Percentiles rank a stretch among this genome's conserved stretches.
Evolutionary conservation across 192 early-diverging fungal species (phyloP).

Genomic region (Coemansia sp.): DNA sequence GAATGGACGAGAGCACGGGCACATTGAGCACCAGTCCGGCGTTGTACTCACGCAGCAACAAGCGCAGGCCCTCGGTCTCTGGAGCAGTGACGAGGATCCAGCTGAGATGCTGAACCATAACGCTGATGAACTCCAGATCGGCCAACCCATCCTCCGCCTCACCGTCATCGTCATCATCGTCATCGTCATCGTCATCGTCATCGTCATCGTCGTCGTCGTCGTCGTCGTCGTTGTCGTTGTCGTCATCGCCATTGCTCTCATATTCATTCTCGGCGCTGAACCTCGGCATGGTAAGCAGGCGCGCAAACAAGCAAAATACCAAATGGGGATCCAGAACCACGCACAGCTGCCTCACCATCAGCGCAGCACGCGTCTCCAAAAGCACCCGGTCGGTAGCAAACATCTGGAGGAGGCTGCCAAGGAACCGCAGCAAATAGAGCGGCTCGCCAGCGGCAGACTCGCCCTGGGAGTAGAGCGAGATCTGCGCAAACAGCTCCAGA

Average conservation of each 20-base stretch:
- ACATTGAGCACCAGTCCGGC: slow-evolving; percentile 39
- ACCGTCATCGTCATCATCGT: not conserved
- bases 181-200: too few species aligned
- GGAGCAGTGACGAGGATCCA: slow-evolving; percentile 94
- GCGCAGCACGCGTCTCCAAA: slow-evolving; percentile 82
- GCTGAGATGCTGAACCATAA: slow-evolving; percentile 98
- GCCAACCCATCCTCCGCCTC: slow-evolving; percentile 5
- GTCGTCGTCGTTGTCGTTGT: too few species aligned
- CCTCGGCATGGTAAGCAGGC: slow-evolving; percentile 68
- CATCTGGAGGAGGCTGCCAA: slow-evolving; percentile 82
- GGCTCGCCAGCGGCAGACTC: slow-evolving; percentile 1
- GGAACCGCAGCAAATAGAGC: slow-evolving; percentile 81
- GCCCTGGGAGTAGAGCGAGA: slow-evolving; percentile 68
- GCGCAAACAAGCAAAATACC: slow-evolving; percentile 84
- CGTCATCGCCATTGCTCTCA: too few species aligned
- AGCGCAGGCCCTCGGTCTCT: slow-evolving; percentile 79
- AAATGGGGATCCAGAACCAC: slow-evolving; percentile 85
- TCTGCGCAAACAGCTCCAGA: slow-evolving; percentile 91
- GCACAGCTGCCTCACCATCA: slow-evolving; percentile 95
- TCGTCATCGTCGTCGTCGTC: too few species aligned
- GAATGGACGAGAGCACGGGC: slow-evolving; percentile 12
- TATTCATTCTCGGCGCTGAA: slow-evolving; percentile 10
- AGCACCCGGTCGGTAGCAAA: slow-evolving; percentile 87
- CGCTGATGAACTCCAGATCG: slow-evolving; percentile 82
- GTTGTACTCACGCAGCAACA: slow-evolving; percentile 78